Conservation (phyloP, 306 rosid genomes). For the Cucumis hystrix region DNA sequence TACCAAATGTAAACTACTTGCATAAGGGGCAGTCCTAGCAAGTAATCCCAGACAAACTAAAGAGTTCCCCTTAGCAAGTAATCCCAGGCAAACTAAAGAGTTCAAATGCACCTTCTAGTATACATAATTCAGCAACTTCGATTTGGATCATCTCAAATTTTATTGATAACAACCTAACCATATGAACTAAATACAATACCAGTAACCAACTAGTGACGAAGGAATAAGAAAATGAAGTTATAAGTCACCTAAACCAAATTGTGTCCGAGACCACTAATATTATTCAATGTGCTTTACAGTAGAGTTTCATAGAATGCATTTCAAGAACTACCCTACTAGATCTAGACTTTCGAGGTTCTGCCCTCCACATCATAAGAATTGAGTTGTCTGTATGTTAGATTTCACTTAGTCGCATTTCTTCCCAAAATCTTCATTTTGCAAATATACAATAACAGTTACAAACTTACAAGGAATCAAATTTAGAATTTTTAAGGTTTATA, state of each 20-base stretch:
- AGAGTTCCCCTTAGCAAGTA: too few species aligned
- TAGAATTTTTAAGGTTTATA: neutral
- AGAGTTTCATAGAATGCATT: neutral
- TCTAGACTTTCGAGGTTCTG: neutral
- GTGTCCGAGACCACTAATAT: neutral
- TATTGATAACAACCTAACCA: neutral
- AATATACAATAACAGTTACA: neutral
- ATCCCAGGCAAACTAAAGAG: neutral
- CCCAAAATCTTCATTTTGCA: neutral
- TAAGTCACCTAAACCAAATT: neutral
- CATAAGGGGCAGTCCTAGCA: neutral
- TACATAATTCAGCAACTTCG: neutral
- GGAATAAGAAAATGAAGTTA: neutral
- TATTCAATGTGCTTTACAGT: neutral
- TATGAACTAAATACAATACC: neutral
- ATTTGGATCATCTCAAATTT: neutral
- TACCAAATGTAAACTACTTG: neutral
- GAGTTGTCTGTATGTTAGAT: neutral
- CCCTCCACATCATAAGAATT: neutral
- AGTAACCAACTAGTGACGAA: neutral
- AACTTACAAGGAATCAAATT: neutral
- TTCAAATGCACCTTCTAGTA: neutral
- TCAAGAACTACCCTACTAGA: neutral
- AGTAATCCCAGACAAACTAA: too few species aligned
- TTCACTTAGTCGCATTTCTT: neutral